Conservation (phyloP, 2,329 filamentous ascomycete species). For the Ilyonectria destructans region DNA sequence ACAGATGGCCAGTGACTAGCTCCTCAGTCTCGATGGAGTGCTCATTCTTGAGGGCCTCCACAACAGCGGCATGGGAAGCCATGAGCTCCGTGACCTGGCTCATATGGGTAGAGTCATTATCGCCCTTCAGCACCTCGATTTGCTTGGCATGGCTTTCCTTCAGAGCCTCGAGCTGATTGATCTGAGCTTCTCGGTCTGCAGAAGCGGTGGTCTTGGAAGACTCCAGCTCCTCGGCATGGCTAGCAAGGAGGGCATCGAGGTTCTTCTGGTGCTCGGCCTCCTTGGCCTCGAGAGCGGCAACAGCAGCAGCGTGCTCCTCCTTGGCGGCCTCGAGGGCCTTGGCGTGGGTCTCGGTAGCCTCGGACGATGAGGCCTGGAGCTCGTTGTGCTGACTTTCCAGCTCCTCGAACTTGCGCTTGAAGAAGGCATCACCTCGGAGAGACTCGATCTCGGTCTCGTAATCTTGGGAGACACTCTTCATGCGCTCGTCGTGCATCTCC, state of each 20-base stretch:
- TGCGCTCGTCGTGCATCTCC: slow-evolving; percentile 71
- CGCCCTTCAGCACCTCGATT: slow-evolving; percentile 61
- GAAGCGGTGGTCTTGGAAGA: slow-evolving; percentile 68
- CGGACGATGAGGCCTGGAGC: slow-evolving; percentile 57
- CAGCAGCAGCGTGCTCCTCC: slow-evolving; percentile 61
- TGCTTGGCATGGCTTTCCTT: slow-evolving; percentile 70
- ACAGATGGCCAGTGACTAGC: slow-evolving; percentile 50
- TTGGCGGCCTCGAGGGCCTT: slow-evolving; percentile 62
- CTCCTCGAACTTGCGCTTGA: slow-evolving; percentile 76
- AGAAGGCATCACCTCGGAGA: slow-evolving; percentile 74
- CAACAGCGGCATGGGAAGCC: slow-evolving; percentile 60
- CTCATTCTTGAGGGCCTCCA: slow-evolving; percentile 62
- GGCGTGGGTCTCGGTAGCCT: slow-evolving; percentile 58
- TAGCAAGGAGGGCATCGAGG: slow-evolving; percentile 70
- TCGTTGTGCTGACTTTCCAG: slow-evolving; percentile 72
- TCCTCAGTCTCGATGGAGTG: slow-evolving; percentile 58
- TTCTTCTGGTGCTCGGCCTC: slow-evolving; percentile 69
- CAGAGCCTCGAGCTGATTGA: slow-evolving; percentile 68
- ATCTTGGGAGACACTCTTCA: slow-evolving; percentile 73
- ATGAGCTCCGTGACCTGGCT: slow-evolving; percentile 62
- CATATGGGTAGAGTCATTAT: slow-evolving; percentile 59
- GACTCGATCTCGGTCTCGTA: slow-evolving; percentile 78
- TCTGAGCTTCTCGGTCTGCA: slow-evolving; percentile 65
- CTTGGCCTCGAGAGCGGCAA: slow-evolving; percentile 66
- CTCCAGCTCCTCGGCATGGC: slow-evolving; percentile 73